phyloP scores from a whole-genome alignment of 345 rosid genomes.

The Bretschneidera sinensis region DNA sequence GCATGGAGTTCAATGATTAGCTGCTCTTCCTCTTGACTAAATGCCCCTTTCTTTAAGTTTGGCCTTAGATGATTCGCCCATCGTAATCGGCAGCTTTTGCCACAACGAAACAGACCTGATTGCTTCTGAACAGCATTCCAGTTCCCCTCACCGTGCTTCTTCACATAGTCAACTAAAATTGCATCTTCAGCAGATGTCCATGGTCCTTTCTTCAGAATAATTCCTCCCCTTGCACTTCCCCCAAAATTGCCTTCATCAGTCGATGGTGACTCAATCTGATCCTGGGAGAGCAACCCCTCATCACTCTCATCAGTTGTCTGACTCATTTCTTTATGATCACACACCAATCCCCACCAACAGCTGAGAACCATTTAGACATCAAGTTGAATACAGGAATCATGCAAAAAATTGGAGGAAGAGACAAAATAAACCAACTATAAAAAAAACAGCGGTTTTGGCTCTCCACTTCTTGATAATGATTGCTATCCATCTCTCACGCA shows the following conservation, averaged over 20 bases:
- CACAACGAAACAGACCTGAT: constrained; percentile 86
- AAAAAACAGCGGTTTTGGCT: constrained; percentile 6
- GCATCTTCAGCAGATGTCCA: constrained; percentile 98
- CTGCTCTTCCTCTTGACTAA: constrained; percentile 86
- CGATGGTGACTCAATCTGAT: constrained; percentile 52
- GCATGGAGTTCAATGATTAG: constrained; percentile 86
- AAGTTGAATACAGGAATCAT: constrained; percentile 34
- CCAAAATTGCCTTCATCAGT: constrained; percentile 36
- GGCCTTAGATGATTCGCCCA: constrained; percentile 99
- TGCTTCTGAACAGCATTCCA: constrained; percentile 95
- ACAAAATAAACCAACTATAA: constrained; percentile 8
- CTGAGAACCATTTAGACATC: constrained; percentile 36
- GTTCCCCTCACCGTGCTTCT: constrained; percentile 96
- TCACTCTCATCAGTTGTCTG: constrained; percentile 52
- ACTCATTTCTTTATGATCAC: constrained; percentile 62
- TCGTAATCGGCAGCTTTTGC: constrained; percentile 95
- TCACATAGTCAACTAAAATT: constrained; percentile 78
- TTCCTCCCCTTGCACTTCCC: constrained; percentile 44
- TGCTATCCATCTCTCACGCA: constrained; percentile 19
- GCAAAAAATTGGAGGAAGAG: constrained; percentile 12
- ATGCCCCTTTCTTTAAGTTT: constrained; percentile 95
- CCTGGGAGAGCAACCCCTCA: constrained; percentile 46
- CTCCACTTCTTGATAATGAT: constrained; percentile 14
- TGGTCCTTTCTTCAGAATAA: constrained; percentile 85
- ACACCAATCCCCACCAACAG: constrained; percentile 29